phyloP scores from a whole-genome alignment of 179 eudicot genomes.

The Gypsophila paniculata region DNA sequence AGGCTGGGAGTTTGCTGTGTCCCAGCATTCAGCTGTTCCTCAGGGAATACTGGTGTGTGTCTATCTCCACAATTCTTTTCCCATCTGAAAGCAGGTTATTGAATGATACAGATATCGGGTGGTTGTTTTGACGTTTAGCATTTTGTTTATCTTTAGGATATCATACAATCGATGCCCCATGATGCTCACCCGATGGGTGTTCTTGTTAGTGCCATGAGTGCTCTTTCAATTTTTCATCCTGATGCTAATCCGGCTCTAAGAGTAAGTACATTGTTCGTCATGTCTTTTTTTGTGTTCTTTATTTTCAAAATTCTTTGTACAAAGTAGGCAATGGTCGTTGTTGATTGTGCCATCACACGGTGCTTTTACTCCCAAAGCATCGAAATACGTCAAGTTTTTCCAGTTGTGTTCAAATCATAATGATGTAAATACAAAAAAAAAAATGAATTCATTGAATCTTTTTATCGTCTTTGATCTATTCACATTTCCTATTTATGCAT shows the following conservation, averaged over 20 bases:
- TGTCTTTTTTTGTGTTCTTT: background rate
- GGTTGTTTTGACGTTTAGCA: background rate
- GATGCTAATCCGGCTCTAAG: conserved; percentile 99
- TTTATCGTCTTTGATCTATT: background rate
- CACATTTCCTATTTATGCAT: no score
- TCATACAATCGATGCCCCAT: conserved; percentile 94
- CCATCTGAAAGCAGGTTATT: background rate
- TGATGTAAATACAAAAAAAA: background rate
- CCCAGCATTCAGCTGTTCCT: conserved; percentile 96
- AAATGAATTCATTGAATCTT: background rate
- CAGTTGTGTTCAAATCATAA: background rate
- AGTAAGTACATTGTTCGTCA: conserved; percentile 40
- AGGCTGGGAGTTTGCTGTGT: conserved; percentile 91
- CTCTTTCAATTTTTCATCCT: conserved; percentile 90
- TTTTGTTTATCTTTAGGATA: conserved; percentile 57
- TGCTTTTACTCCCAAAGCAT: background rate
- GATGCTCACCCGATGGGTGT: conserved; percentile 99
- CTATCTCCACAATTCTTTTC: background rate
- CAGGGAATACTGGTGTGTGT: conserved; percentile 82
- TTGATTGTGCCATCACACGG: background rate
- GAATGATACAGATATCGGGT: background rate
- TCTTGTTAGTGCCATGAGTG: conserved; percentile 91
- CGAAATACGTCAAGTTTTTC: background rate
- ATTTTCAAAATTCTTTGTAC: background rate
- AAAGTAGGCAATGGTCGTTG: background rate